Conservation (phyloP, 371 early-diverging fungal genomes). For the Haplosporangium sp. region DNA sequence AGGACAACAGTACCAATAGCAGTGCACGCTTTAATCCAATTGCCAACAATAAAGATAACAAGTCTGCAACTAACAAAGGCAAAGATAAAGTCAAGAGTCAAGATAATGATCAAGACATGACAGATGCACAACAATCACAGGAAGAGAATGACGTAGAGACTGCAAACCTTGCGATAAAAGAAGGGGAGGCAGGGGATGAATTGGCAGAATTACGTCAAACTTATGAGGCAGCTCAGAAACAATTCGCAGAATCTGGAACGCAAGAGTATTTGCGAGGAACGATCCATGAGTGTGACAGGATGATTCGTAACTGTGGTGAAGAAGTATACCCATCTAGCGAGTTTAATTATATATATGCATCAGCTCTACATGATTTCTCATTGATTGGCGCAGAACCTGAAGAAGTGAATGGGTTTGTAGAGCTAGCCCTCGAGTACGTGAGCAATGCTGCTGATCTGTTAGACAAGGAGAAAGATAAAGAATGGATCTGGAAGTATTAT, state of each 20-base stretch:
- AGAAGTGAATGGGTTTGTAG: slow-evolving; percentile 44
- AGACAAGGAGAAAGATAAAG: slow-evolving; percentile 17
- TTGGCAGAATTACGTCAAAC: slow-evolving; percentile 47
- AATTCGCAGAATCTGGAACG: slow-evolving; percentile 47
- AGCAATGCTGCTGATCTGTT: slow-evolving; percentile 37
- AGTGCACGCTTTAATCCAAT: slow-evolving; percentile 37
- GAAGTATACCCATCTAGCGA: slow-evolving; percentile 56
- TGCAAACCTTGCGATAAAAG: slow-evolving; percentile 36
- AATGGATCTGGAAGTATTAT: slow-evolving; percentile 51
- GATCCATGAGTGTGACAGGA: slow-evolving; percentile 72
- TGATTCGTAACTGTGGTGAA: slow-evolving; percentile 65
- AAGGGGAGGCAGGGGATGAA: slow-evolving; percentile 45
- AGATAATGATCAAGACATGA: slow-evolving; percentile 13
- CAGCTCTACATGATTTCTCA: slow-evolving; percentile 64
- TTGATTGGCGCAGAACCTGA: slow-evolving; percentile 41
- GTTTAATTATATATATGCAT: slow-evolving; percentile 69
- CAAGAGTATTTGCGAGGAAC: slow-evolving; percentile 65
- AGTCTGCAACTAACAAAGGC: slow-evolving; percentile 2
- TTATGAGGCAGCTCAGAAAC: slow-evolving; percentile 55
- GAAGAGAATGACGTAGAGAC: slow-evolving; percentile 15
- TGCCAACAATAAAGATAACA: background rate
- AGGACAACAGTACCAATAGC: background rate
- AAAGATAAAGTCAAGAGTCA: background rate
- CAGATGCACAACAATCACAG: slow-evolving; percentile 7
- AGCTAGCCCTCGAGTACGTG: slow-evolving; percentile 39